Percentiles rank a stretch among this genome's conserved stretches.
These are phyloP conservation scores for Jacaranda copaia DNA, from an alignment of 257 asterid genomes.

Conservation along the genomic window DNA sequence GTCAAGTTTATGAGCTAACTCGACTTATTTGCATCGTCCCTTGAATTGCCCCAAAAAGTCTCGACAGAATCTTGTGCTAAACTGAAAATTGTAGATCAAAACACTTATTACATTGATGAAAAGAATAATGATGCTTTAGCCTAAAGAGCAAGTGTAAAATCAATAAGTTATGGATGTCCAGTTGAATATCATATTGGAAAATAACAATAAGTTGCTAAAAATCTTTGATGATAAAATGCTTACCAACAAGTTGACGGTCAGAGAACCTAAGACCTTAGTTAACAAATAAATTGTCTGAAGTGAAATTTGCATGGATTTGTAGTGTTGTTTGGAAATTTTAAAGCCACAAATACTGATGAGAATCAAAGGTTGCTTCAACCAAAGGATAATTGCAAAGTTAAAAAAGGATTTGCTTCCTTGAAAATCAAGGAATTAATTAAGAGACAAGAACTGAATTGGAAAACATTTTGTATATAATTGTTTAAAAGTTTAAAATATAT, in stretches of 20 bases:
- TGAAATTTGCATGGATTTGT: constrained; percentile 16
- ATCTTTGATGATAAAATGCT: background rate
- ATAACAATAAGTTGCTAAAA: background rate
- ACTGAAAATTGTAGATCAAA: too few relatives aligned
- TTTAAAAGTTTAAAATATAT: background rate
- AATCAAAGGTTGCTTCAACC: constrained; percentile 53
- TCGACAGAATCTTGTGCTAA: too few relatives aligned
- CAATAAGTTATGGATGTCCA: too few relatives aligned
- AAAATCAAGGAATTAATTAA: constrained; percentile 40
- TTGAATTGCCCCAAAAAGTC: too few relatives aligned
- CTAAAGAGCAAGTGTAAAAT: background rate
- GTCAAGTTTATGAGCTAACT: too few relatives aligned
- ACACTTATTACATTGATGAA: too few relatives aligned
- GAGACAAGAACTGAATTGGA: background rate
- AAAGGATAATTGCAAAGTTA: constrained; percentile 34
- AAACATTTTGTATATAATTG: constrained; percentile 13
- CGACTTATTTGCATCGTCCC: too few relatives aligned
- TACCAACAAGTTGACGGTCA: background rate
- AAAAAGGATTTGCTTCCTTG: constrained; percentile 37
- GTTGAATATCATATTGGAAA: background rate
- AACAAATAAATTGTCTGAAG: background rate
- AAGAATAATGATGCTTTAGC: too few relatives aligned
- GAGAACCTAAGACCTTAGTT: background rate
- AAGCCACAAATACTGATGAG: constrained; percentile 35
- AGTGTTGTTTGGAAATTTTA: constrained; percentile 26